Evolutionary conservation across 2,329 filamentous ascomycete genomes (phyloP).

Genomic region (Ploettnerulaceae sp.): DNA sequence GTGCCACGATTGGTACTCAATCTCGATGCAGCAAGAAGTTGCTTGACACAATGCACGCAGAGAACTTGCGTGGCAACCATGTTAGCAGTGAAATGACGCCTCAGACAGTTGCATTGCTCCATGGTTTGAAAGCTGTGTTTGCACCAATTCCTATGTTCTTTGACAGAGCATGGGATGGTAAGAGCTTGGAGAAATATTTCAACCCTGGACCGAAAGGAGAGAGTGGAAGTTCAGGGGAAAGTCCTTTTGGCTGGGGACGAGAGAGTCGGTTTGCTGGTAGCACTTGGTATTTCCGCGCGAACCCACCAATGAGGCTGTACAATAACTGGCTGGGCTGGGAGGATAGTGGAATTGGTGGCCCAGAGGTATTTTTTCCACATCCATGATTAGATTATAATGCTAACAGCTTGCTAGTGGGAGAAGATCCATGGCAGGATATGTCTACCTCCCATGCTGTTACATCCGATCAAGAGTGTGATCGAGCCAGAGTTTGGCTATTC

Average conservation of each 20-base stretch:
- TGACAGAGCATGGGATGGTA: slow-evolving; percentile 63
- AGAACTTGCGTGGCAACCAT: slow-evolving; percentile 68
- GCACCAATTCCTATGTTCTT: slow-evolving; percentile 77
- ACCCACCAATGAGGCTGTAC: slow-evolving; percentile 53
- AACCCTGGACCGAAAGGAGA: slow-evolving; percentile 53
- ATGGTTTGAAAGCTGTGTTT: slow-evolving; percentile 74
- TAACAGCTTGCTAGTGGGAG: slow-evolving; percentile 44
- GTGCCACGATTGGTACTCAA: slow-evolving; percentile 74
- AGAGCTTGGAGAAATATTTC: slow-evolving; percentile 53
- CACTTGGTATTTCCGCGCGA: slow-evolving; percentile 58
- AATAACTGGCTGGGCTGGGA: slow-evolving; percentile 60
- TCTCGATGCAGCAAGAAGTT: slow-evolving; percentile 67
- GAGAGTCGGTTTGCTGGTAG: slow-evolving; percentile 53
- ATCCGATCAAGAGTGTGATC: slow-evolving; percentile 55
- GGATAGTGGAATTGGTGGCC: slow-evolving; percentile 50
- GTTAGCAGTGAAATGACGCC: slow-evolving; percentile 79
- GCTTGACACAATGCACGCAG: slow-evolving; percentile 71
- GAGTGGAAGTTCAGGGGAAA: slow-evolving; percentile 45
- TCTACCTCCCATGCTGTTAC: slow-evolving; percentile 54
- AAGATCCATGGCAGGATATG: slow-evolving; percentile 50
- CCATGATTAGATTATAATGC: neutral
- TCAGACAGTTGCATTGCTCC: slow-evolving; percentile 66
- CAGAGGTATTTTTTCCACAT: slow-evolving; percentile 26
- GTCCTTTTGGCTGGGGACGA: slow-evolving; percentile 55
- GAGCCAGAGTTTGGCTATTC: slow-evolving; percentile 42